Conservation (phyloP, 805 yeast species). For the Yarrowia phangngaensis region DNA sequence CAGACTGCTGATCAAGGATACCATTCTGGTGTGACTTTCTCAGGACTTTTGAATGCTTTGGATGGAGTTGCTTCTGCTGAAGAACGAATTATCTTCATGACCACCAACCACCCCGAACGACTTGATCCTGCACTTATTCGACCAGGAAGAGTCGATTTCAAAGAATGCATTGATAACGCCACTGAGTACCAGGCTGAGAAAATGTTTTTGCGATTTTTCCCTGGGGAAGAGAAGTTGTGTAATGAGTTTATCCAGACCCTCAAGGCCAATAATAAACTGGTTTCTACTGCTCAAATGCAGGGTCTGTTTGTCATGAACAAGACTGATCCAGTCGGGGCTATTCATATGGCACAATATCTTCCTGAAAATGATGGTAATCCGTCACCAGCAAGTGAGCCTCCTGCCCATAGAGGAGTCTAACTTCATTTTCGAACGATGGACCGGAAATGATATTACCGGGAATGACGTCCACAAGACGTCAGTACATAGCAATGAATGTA, state of each 20-base stretch:
- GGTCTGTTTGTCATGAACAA: slow-evolving; percentile 93
- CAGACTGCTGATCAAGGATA: slow-evolving; percentile 75
- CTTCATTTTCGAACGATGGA: background rate
- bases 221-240: slow-evolving; percentile 52
- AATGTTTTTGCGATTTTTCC: slow-evolving; percentile 89
- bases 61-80: slow-evolving; percentile 98
- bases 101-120: slow-evolving; percentile 94
- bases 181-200: slow-evolving; percentile 67
- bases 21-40: slow-evolving; percentile 86
- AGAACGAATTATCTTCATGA: slow-evolving; percentile 94
- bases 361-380: slow-evolving; percentile 25
- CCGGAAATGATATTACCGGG: background rate
- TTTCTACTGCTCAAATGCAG: slow-evolving; percentile 92
- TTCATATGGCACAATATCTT: slow-evolving; percentile 50
- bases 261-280: slow-evolving; percentile 48
- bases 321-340: slow-evolving; percentile 71
- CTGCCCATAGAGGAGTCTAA: slow-evolving; percentile 10
- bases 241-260: slow-evolving; percentile 50
- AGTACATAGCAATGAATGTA: slow-evolving; percentile 6
- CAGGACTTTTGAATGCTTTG: slow-evolving; percentile 87
- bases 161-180: slow-evolving; percentile 83
- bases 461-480: background rate
- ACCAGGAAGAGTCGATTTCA: slow-evolving; percentile 91
- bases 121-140: slow-evolving; percentile 89
- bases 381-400: slow-evolving; percentile 15